Evolutionary conservation across 805 yeast genomes (phyloP).

Genomic region (Saccharomycopsis microspora): DNA sequence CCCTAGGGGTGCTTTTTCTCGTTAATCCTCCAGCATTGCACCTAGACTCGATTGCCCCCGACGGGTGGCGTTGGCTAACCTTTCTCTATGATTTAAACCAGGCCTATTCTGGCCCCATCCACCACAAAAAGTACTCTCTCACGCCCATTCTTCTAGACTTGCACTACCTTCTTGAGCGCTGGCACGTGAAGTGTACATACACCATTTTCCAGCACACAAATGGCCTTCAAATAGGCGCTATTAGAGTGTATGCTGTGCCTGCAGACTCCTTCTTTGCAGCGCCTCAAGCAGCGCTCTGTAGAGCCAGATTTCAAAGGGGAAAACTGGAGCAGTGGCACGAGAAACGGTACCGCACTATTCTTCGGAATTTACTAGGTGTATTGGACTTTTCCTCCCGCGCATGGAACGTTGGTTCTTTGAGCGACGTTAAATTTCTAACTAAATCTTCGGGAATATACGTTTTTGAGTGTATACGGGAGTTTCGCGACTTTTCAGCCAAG

Average conservation of each 20-base stretch:
- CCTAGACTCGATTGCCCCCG: no score
- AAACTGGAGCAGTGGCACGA: conserved; percentile 25
- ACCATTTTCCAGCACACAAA: conserved; percentile 18
- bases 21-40: no score
- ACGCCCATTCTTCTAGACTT: conserved; percentile 21
- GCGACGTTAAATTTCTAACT: background rate
- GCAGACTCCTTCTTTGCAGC: conserved; percentile 27
- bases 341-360: conserved; percentile 21
- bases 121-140: no score
- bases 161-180: conserved; percentile 31
- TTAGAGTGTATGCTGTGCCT: conserved; percentile 40
- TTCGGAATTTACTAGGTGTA: conserved; percentile 28
- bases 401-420: conserved; percentile 24
- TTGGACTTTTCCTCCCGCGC: conserved; percentile 31
- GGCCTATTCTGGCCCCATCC: no score
- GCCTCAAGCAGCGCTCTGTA: conserved; percentile 25
- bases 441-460: background rate
- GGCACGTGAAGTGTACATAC: conserved; percentile 36
- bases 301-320: conserved; percentile 25
- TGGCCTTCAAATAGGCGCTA: conserved; percentile 17
- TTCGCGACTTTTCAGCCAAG: conserved; percentile 16
- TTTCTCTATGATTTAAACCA: no score
- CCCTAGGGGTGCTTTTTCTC: no score
- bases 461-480: conserved; percentile 3
- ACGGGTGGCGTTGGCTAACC: no score